Conservation (phyloP, 192 early-diverging fungal species). For the Bifiguratus adelaidae region DNA sequence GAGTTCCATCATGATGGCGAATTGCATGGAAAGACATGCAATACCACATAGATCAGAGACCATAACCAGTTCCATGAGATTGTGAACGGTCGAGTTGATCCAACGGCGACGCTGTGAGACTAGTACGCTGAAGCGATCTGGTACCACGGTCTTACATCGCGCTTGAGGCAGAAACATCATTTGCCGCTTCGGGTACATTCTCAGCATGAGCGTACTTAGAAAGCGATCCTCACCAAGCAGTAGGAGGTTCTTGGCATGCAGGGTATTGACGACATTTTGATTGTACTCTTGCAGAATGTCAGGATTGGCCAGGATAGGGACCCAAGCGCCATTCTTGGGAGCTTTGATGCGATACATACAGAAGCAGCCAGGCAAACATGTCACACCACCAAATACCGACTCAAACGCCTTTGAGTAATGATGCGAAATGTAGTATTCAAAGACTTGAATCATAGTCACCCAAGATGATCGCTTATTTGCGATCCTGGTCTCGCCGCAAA, state of each 20-base stretch:
- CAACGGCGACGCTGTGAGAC: constrained; percentile 84
- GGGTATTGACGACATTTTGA: constrained; percentile 64
- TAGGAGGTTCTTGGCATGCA: constrained; percentile 78
- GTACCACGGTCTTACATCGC: constrained; percentile 72
- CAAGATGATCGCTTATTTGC: constrained; percentile 69
- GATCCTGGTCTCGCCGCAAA: constrained; percentile 91
- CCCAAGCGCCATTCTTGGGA: constrained; percentile 54
- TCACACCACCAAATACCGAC: constrained; percentile 88
- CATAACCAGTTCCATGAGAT: constrained; percentile 72
- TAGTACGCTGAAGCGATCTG: constrained; percentile 71
- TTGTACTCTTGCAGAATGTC: constrained; percentile 74
- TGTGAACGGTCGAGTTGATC: constrained; percentile 93
- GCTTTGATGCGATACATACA: constrained; percentile 92
- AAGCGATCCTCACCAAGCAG: constrained; percentile 82
- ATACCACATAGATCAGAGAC: constrained; percentile 83
- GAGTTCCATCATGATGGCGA: constrained; percentile 59
- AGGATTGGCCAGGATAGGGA: constrained; percentile 79
- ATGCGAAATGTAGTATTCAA: constrained; percentile 94
- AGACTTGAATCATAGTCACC: constrained; percentile 87
- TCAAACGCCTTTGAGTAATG: constrained; percentile 92
- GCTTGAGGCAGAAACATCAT: constrained; percentile 81
- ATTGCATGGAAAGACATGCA: constrained; percentile 83
- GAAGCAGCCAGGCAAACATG: constrained; percentile 95
- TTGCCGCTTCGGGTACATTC: constrained; percentile 75
- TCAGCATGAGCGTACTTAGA: constrained; percentile 73